Percentiles rank a stretch among this genome's conserved stretches.
These are phyloP conservation scores for Quercus tomentella DNA, from an alignment of 331 rosid genomes.

Conservation along the genomic window DNA sequence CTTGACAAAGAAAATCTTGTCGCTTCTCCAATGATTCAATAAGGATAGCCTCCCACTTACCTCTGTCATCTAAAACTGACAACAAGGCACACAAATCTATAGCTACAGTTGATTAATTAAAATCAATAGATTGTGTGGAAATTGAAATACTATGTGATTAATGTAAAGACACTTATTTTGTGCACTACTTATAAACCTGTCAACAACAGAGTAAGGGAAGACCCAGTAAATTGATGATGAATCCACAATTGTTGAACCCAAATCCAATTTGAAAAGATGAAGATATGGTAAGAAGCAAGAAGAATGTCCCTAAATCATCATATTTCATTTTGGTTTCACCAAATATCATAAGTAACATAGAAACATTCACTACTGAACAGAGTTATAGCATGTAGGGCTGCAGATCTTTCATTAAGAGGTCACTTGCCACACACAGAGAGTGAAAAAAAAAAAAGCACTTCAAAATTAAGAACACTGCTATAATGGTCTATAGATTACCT, in stretches of 20 bases:
- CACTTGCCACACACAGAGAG: neutral
- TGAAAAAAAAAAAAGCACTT: neutral
- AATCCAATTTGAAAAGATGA: neutral
- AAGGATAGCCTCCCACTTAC: slow-evolving; percentile 87
- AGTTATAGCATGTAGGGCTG: neutral
- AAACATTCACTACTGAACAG: neutral
- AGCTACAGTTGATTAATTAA: neutral
- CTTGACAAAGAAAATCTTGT: slow-evolving; percentile 46
- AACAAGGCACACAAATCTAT: slow-evolving; percentile 57
- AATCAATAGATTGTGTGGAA: neutral
- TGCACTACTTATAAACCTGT: neutral
- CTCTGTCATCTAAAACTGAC: slow-evolving; percentile 88
- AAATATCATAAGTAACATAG: neutral
- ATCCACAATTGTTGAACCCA: neutral
- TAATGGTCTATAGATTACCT: slow-evolving; percentile 46
- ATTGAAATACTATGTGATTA: neutral
- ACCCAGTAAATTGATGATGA: neutral
- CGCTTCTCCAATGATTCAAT: slow-evolving; percentile 81
- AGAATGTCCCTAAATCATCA: neutral
- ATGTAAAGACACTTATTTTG: neutral
- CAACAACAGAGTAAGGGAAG: neutral
- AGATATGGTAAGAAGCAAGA: neutral
- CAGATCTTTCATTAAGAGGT: neutral
- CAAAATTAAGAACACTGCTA: neutral
- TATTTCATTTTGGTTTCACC: neutral